Percentiles rank a stretch among this genome's conserved stretches.
Conservation (phyloP, 345 rosid species). For the Lumnitzera racemosa region DNA sequence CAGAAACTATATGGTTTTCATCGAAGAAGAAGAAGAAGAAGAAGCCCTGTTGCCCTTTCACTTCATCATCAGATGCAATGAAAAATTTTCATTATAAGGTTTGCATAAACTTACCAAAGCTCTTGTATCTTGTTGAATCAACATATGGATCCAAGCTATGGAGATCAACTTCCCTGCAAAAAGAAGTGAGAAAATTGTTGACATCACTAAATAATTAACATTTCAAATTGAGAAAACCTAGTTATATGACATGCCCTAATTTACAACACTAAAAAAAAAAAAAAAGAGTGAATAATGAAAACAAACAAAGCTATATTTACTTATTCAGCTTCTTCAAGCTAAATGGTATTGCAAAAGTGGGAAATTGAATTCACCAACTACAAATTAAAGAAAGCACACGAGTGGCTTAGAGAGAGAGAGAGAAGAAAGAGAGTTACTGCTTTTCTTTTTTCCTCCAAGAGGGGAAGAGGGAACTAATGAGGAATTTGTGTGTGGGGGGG, state of each 20-base stretch:
- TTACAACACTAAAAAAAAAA: no score
- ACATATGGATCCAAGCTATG: conserved; percentile 2
- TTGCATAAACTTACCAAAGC: conserved; percentile 6
- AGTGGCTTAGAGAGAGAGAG: no score
- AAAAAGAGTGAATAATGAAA: no score
- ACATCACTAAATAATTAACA: neutral
- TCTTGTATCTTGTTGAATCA: conserved; percentile 1
- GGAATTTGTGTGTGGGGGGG: neutral
- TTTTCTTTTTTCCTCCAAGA: neutral
- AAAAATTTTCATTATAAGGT: neutral
- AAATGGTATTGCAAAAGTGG: no score
- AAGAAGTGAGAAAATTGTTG: neutral
- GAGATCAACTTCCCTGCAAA: neutral
- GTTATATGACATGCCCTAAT: no score
- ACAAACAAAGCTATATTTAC: no score
- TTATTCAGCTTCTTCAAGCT: no score
- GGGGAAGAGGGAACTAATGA: conserved; percentile 3
- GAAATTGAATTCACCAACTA: no score
- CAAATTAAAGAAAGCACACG: no score
- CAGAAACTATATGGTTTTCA: neutral
- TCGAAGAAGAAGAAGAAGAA: conserved; percentile 3
- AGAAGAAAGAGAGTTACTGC: no score
- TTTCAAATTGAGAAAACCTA: no score
- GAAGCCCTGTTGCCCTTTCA: neutral
- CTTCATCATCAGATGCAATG: no score